These are phyloP conservation scores for Blastobotrys serpentis DNA, from an alignment of 1,139 yeast genomes.

Conservation along the genomic window DNA sequence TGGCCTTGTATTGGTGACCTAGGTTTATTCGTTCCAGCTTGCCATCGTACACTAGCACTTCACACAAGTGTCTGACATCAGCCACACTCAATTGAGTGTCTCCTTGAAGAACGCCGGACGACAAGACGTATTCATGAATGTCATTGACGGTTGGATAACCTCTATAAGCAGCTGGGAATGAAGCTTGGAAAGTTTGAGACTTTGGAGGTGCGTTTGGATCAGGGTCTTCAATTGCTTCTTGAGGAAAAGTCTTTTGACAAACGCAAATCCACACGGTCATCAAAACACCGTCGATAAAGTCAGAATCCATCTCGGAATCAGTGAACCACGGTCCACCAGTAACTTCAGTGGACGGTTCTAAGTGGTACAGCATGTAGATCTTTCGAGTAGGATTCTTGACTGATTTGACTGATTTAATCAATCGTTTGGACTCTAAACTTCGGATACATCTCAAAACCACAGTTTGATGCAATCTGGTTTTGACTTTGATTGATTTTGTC, in stretches of 20 bases:
- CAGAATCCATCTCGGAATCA: conserved; percentile 90
- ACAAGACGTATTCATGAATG: conserved; percentile 72
- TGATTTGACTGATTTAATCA: conserved; percentile 84
- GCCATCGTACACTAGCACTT: conserved; percentile 84
- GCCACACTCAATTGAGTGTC: conserved; percentile 72
- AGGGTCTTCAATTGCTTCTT: conserved; percentile 47
- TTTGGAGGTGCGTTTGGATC: conserved; percentile 11
- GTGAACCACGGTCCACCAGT: conserved; percentile 99
- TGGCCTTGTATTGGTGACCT: conserved; percentile 46
- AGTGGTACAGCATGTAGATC: conserved; percentile 88
- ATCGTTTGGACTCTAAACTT: conserved; percentile 75
- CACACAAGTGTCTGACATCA: conserved; percentile 81
- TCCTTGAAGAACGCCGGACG: conserved; percentile 62
- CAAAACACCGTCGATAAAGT: conserved; percentile 79
- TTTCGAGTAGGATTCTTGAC: conserved; percentile 96
- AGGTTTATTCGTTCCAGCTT: conserved; percentile 64
- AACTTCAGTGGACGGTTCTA: conserved; percentile 92
- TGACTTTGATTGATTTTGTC: conserved; percentile 90
- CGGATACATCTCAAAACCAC: conserved; percentile 85
- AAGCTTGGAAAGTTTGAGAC: conserved; percentile 34
- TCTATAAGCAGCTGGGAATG: conserved; percentile 56
- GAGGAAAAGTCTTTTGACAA: conserved; percentile 72
- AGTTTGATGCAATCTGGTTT: conserved; percentile 90
- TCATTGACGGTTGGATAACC: conserved; percentile 69
- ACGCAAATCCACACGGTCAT: conserved; percentile 87